phyloP scores from a whole-genome alignment of 345 rosid species.

The Gossypium mustelinum region DNA sequence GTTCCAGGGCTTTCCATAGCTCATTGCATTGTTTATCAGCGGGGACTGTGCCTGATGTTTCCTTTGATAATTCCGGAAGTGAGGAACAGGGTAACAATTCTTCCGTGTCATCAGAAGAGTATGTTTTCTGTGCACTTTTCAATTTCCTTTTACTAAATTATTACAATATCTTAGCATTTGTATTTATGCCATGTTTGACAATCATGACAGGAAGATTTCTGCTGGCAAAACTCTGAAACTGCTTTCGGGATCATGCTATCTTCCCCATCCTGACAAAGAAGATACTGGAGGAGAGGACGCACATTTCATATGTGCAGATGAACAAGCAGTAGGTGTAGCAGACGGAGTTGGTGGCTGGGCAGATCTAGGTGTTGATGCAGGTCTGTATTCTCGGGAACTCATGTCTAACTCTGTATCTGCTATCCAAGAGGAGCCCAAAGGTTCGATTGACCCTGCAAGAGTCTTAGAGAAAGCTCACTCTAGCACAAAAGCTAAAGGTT shows the following conservation, averaged over 20 bases:
- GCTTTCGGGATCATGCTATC: conserved; percentile 80
- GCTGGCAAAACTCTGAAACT: conserved; percentile 56
- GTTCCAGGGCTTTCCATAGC: conserved; percentile 50
- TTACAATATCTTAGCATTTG: not conserved
- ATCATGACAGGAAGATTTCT: conserved; percentile 39
- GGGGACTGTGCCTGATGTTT: conserved; percentile 64
- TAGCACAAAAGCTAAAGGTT: conserved; percentile 80
- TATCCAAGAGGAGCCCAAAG: conserved; percentile 78
- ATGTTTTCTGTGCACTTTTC: conserved; percentile 28
- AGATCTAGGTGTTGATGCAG: conserved; percentile 85
- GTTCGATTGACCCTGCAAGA: conserved; percentile 78
- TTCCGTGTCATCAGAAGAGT: conserved; percentile 48
- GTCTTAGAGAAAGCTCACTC: conserved; percentile 90
- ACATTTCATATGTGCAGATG: conserved; percentile 76
- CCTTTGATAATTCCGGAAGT: conserved; percentile 47
- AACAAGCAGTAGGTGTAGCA: conserved; percentile 91
- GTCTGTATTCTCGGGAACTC: conserved; percentile 81
- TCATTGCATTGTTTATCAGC: conserved; percentile 48
- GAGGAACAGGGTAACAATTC: conserved; percentile 52
- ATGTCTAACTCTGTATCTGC: conserved; percentile 89
- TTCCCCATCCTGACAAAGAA: conserved; percentile 99
- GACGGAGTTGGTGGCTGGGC: conserved; percentile 99
- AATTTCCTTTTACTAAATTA: not conserved
- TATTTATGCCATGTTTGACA: conserved; percentile 1
- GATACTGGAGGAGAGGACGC: conserved; percentile 99